Evolutionary conservation across 208 protist genomes (phyloP), one percentile per base, ranked within the genome.

Genomic region (Trypanosoma rangeli): DNA sequence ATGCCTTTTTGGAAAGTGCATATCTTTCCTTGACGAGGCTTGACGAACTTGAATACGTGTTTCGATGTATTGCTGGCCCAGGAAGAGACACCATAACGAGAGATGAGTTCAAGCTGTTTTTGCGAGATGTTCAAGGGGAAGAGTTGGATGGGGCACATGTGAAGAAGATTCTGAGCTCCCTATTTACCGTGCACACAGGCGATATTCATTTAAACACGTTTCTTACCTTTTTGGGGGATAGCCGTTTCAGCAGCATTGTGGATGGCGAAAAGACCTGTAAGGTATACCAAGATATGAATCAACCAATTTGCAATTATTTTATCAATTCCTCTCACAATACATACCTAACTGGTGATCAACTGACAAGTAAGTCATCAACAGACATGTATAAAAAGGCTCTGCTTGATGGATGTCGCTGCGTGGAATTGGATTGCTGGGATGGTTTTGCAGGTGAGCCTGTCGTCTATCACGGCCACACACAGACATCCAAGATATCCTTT

Each of bases 321-420:
- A 80, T 92, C 46, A 65, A 85, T 59, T 86, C 85, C 18, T 89
- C 85, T 24, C 94, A 98, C 67, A 97, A 98, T 63, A 98, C 92
- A 10, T 97, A 97, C 68, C 68, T 97, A 3, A 74, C 68, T 10
- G 89, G 87, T 8, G 70, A 97, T 75, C 94, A 97, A 79, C 53
- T 97, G 15, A 46, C 31, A 8, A 69, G 52, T 48, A 72, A 83
- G 29, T 80, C 64, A 28, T 81, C 71, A 28, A 29, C 60, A 18
- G 66, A 81, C 5, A 77, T 77, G 62, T 87, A 87, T 52, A 64
- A 65, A 52, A 70, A 74, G 24, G 74, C 58, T 46, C 61, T 87
- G 5, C 33, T 68, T 10, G 50, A 46, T 69, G 81, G 81, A 29
- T 87, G 83, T 33, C 68, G 79, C 16, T 87, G 79, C 64, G 74